Percentiles rank a stretch among this genome's conserved stretches.
Conservation (phyloP, 768 basidiomycete species). For the Pulveroboletus sp. region DNA sequence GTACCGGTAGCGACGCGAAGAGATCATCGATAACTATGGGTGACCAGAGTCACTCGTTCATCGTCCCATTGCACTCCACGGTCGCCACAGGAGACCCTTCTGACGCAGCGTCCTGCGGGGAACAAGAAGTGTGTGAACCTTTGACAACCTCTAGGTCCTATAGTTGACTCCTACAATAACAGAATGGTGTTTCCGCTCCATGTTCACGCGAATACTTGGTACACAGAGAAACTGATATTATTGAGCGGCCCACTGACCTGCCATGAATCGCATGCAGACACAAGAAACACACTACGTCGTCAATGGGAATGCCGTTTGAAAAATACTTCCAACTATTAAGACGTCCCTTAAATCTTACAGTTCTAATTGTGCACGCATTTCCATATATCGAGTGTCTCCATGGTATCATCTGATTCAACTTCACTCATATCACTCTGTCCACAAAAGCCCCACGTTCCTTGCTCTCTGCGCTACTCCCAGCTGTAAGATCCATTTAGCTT, state of each 20-base stretch:
- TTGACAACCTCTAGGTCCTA: not conserved
- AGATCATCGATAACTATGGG: constrained; percentile 17
- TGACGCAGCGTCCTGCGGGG: not conserved
- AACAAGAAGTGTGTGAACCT: constrained; percentile 9
- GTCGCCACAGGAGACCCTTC: not conserved
- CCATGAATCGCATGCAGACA: not conserved
- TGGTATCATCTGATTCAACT: constrained; percentile 1
- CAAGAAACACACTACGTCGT: constrained; percentile 3
- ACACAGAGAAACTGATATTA: not conserved
- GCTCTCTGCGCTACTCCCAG: not conserved
- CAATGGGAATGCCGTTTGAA: constrained; percentile 5
- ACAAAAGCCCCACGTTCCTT: not conserved
- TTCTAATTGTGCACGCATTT: not conserved
- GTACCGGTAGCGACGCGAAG: not conserved
- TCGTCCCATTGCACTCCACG: constrained; percentile 1
- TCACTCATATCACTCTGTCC: not conserved
- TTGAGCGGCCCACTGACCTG: not conserved
- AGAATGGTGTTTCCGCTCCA: not conserved
- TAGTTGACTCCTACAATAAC: not conserved
- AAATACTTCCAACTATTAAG: not conserved
- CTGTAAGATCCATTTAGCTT: not conserved
- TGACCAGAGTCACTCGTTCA: not conserved
- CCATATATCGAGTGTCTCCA: not conserved
- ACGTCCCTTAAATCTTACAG: not conserved
- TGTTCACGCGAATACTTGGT: constrained; percentile 6